Evolutionary conservation across 2,329 filamentous ascomycete genomes (phyloP), one percentile per base, ranked within the genome.

Genomic region (Nectriaceae sp.): DNA sequence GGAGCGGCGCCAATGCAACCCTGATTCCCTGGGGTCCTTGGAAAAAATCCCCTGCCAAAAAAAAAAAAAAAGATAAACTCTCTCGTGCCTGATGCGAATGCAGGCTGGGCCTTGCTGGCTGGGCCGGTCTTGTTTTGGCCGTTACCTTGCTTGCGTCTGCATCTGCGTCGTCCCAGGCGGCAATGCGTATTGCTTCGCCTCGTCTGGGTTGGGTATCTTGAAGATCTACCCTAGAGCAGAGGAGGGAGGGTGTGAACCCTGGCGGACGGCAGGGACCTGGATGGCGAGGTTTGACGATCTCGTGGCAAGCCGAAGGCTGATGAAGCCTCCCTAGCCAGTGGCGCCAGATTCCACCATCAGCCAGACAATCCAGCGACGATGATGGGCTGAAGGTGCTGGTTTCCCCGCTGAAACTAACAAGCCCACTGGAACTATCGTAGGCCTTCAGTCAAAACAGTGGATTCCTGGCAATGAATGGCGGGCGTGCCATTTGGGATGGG

Each of bases 401-500:
- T 31, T 31, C 26, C 26, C 26, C 26, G 26, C 26, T 31, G 26
- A 31, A 31, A 15, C 26, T 31, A 31, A n/a, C n/a, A n/a, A n/a
- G n/a, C n/a, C n/a, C n/a, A n/a, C n/a, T n/a, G n/a, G n/a, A n/a
- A n/a, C n/a, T n/a, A n/a, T n/a, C n/a, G n/a, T n/a, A n/a, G n/a
- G n/a, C n/a, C n/a, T n/a, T n/a, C n/a, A n/a, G n/a, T n/a, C n/a
- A n/a, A n/a, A n/a, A n/a, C n/a, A n/a, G n/a, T n/a, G n/a, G n/a
- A n/a, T n/a, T n/a, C n/a, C n/a, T n/a, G n/a, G n/a, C n/a, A n/a
- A n/a, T 29, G 6, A 29, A 29, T 29, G 24, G 24, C 50, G 36
- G 38, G 44, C 55, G 35, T 55, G 41, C 49, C 35, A 55, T 57
- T 53, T 52, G 52, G 39, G n/a, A n/a, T n/a, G n/a, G n/a, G n/a